Evolutionary conservation across 345 rosid genomes (phyloP), one percentile per base, ranked within the genome.

Genomic region (Dipteronia sinensis): DNA sequence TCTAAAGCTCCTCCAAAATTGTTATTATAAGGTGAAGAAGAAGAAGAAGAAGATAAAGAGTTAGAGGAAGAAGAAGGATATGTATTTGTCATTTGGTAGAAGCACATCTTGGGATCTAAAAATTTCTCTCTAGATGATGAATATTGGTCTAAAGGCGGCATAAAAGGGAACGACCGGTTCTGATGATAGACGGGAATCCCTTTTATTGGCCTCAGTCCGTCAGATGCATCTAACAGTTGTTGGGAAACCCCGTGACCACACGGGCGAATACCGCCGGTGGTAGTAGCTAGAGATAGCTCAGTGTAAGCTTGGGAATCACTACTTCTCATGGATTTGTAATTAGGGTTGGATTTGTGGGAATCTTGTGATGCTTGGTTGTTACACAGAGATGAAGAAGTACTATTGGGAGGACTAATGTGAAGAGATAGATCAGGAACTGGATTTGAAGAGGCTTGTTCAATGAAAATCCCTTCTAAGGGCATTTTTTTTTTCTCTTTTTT

Each of bases 141-240:
- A 53, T 59, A 7, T 7, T 58, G 64, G 3, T 82, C 82, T 34
- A 68, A 10, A 16, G 83, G 78, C 25, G 58, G 7, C 25, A 83
- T 44, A 61, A 89, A 87, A 29, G 93, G 97, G 70, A 89, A 85
- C 31, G 91, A 79, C 67, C 91, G 89, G 89, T 83, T 93, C 25
- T 59, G 64, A 22, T 56, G 97, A 81, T 93, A 89, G 5, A 93
- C 90, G 2, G 97, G 97, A 81, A 91, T 89, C 72, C 97, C 97
- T 80, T 89, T 91, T 65, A 93, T 91, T 11, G 97, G 95, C 83
- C 91, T 85, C 62, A 85, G 65, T 63, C 87, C 85, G 27, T 85
- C 88, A n/a, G 85, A 77, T 63, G 73, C 81, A 64, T 82, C 89
- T 59, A 19, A 3, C 12, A 19, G 27, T 5, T 76, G 83, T 3